phyloP scores from a whole-genome alignment of 306 rosid genomes.

The Macrotyloma uniflorum region DNA sequence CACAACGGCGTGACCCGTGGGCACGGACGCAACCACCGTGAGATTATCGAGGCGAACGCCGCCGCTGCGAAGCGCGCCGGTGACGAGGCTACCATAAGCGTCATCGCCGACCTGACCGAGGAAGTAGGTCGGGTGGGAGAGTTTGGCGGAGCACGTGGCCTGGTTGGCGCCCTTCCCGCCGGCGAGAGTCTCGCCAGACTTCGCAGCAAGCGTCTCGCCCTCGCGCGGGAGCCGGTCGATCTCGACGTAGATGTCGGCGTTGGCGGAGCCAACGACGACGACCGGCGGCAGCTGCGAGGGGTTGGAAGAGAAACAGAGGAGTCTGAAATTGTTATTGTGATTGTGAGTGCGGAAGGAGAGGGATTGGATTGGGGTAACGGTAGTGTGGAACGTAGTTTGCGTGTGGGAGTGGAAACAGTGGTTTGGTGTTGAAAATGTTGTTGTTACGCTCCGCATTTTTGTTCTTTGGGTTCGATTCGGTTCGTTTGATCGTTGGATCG shows the following conservation, averaged over 20 bases:
- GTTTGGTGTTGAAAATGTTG: conserved; percentile 25
- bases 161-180: conserved; percentile 94
- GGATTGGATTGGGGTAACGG: conserved; percentile 36
- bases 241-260: conserved; percentile 88
- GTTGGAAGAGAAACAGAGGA: conserved; percentile 47
- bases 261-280: conserved; percentile 88
- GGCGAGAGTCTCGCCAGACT: conserved; percentile 69
- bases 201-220: conserved; percentile 82
- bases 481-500: not conserved
- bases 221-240: conserved; percentile 65
- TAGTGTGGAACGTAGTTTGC: not conserved
- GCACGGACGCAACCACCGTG: conserved; percentile 44
- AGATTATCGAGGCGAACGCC: conserved; percentile 65
- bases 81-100: conserved; percentile 67
- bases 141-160: conserved; percentile 75
- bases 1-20: conserved; percentile 87
- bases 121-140: conserved; percentile 76
- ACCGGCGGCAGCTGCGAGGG: conserved; percentile 52
- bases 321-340: conserved; percentile 32
- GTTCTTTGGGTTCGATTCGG: not conserved
- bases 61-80: conserved; percentile 55
- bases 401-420: not conserved
- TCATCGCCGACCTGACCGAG: conserved; percentile 89
- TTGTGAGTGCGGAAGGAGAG: conserved; percentile 48
- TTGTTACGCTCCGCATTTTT: conserved; percentile 41